Conservation (phyloP, 2,329 filamentous ascomycete genomes). For the Cordyceps cateniannulata region DNA sequence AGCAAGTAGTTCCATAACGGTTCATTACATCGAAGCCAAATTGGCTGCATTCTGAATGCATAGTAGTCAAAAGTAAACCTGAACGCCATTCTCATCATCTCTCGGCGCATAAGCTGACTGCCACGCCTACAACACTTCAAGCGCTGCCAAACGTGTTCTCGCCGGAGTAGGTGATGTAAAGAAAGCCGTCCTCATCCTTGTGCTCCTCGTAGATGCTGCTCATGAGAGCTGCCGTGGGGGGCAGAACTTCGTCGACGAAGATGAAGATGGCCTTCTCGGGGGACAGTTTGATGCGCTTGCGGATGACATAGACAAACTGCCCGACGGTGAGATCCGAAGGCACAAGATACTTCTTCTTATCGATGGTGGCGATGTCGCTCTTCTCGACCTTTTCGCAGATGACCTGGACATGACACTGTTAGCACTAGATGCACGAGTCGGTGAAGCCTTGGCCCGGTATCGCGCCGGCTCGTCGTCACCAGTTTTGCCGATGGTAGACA, state of each 20-base stretch:
- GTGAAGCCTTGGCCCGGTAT: not conserved
- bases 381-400: slow-evolving; percentile 99
- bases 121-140: not conserved
- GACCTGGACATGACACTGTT: slow-evolving; percentile 52
- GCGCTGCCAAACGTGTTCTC: slow-evolving; percentile 88
- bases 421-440: not conserved
- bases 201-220: slow-evolving; percentile 99
- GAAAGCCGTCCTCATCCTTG: slow-evolving; percentile 80
- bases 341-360: slow-evolving; percentile 99
- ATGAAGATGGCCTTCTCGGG: slow-evolving; percentile 99
- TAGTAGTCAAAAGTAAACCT: slow-evolving; percentile 21
- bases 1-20: not conserved
- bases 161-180: slow-evolving; percentile 99
- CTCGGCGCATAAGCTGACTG: not conserved
- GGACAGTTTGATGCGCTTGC: slow-evolving; percentile 98
- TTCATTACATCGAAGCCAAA: slow-evolving; percentile 10
- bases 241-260: slow-evolving; percentile 97
- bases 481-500: not conserved
- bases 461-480: not conserved
- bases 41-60: slow-evolving; percentile 6
- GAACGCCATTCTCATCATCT: slow-evolving; percentile 28
- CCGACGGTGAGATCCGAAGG: slow-evolving; percentile 96
- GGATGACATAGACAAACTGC: slow-evolving; percentile 99
- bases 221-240: slow-evolving; percentile 95
- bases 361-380: slow-evolving; percentile 97